Evolutionary conservation across 2,329 filamentous ascomycete species (phyloP), one percentile per base, ranked within the genome.

Genomic region (Fusarium sambucinum): DNA sequence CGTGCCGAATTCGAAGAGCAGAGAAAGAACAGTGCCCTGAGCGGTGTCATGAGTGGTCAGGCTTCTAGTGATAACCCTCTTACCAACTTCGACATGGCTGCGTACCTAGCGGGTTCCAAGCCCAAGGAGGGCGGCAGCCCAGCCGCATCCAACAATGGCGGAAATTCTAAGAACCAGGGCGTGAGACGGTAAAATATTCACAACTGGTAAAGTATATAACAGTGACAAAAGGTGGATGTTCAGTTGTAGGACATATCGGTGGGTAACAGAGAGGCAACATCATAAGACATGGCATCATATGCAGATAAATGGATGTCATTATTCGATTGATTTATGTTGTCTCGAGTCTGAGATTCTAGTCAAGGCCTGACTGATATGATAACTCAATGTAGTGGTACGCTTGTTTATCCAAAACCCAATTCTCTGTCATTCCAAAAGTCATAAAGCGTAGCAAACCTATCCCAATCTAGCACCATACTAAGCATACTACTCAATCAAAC

Each of bases 1-100:
- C 90, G 90, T 74, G 93, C 92, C 73, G 96, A 98, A 78, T 97
- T 96, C 77, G 94, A 97, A 78, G 92, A 93, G 75, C 90, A 93
- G 75, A 93, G 96, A 79, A 93, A 94, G 81, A 87, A 88, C 67
- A 90, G 88, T 70, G 88, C 91, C 2, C 83, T 94, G 70, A 85
- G 84, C 65, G 84, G 87, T 76, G 73, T 88, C 72, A 82, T 88
- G 64, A 82, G 80, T 23, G 78, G 70, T 4, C 71, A 75, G 56
- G 70, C 72, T 16, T 58, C 62, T 16, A 69, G 64, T 13, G 75
- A 77, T 46, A 86, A 80, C 71, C 81, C 85, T 2, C 80, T 87
- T 54, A 82, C 81, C 61, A 84, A 83, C 77, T 89, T 89, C 66
- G 88, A 90, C 73, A 85, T 89, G 84, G 88, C 88, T 3, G 83